A percentile compares a stretch with the other conserved stretches of the same genome.
Evolutionary conservation across 1,284 basidiomycete species (phyloP).

Genomic region (Marasmius oreades): DNA sequence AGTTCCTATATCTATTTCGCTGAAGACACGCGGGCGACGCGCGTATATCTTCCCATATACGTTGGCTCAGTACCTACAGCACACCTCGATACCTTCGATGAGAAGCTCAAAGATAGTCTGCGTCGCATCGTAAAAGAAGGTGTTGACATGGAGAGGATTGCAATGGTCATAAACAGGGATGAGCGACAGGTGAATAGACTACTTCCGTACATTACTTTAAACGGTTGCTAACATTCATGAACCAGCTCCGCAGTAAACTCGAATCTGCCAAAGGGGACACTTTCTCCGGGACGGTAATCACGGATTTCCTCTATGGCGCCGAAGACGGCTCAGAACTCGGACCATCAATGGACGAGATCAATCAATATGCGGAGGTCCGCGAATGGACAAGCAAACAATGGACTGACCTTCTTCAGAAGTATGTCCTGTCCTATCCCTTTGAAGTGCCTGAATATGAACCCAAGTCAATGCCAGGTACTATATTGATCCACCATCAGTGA

Average conservation of each 20-base stretch:
- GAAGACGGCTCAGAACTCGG: slow-evolving; percentile 81
- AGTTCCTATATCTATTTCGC: slow-evolving; percentile 86
- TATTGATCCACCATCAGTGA: slow-evolving; percentile 65
- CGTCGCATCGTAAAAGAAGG: slow-evolving; percentile 71
- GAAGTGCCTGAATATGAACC: slow-evolving; percentile 7
- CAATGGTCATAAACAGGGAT: slow-evolving; percentile 83
- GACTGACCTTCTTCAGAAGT: slow-evolving; percentile 80
- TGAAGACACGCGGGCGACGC: slow-evolving; percentile 74
- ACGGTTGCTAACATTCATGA: slow-evolving; percentile 2
- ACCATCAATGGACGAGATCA: slow-evolving; percentile 76
- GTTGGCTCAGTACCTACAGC: slow-evolving; percentile 85
- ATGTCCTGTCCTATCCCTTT: slow-evolving; percentile 20
- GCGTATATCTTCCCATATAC: slow-evolving; percentile 74
- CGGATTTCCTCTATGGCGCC: slow-evolving; percentile 87
- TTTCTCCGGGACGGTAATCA: slow-evolving; percentile 72
- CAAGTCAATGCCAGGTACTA: slow-evolving; percentile 59
- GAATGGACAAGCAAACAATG: slow-evolving; percentile 79
- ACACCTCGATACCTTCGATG: slow-evolving; percentile 71
- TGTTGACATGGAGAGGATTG: slow-evolving; percentile 92
- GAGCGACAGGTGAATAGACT: slow-evolving; percentile 69
- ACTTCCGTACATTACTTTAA: not conserved
- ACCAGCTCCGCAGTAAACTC: slow-evolving; percentile 68
- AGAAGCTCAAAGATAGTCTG: slow-evolving; percentile 70
- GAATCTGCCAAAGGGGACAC: slow-evolving; percentile 77
- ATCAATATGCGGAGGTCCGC: slow-evolving; percentile 64